Evolutionary conservation across 106 monocot species (phyloP), one percentile per base, ranked within the genome.

Genomic region (Posidonia australis): DNA sequence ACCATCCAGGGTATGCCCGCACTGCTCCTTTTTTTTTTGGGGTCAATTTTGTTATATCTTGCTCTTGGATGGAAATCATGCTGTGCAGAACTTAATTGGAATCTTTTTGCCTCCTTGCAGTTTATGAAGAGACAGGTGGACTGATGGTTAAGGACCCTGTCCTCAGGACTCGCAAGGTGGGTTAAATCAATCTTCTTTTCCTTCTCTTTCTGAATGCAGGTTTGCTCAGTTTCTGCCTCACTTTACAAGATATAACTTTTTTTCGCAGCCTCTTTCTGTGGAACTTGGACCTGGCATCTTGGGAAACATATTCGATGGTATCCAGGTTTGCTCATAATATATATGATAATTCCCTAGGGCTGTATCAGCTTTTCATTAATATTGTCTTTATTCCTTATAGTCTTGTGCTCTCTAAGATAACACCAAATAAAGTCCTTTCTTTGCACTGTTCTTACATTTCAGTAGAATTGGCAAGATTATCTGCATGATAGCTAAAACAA

Each of bases 281-380:
- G 98, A 99, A 70, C 67, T 99, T 26, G 98, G 98, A 64, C 98
- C 98, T 77, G 98, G 98, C 41, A 99, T 99, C 58, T 73, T 99
- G 69, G 98, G 98, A 46, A 99, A 99, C 76, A 99, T 99, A 67
- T 99, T 99, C 76, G 98, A 99, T 76, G 98, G 98, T 27, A 99
- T 99, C 73, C 98, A 99, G 98, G 98, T 92, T 42, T 45, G 5
- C 26, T 57, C 0, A 28, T 24, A 54, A 54, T 11, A 54, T 11
- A 10, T 54, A 54, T 21, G 28, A 58, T 6, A 13, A n/a, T 27
- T 58, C 28, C 30, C 13, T 14, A 28, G 28, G 16, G 36, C 36
- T 36, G 36, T 36, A 36, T 36, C 2, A 36, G 2, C 36, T 36
- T 36, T 36, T 36, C 36, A 36, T 36, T 7, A 36, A 7, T 36